Evolutionary conservation across 225 moss, liverwort and hornwort genomes (phyloP), one percentile per base, ranked within the genome.

Genomic region (Climacium dendroides): DNA sequence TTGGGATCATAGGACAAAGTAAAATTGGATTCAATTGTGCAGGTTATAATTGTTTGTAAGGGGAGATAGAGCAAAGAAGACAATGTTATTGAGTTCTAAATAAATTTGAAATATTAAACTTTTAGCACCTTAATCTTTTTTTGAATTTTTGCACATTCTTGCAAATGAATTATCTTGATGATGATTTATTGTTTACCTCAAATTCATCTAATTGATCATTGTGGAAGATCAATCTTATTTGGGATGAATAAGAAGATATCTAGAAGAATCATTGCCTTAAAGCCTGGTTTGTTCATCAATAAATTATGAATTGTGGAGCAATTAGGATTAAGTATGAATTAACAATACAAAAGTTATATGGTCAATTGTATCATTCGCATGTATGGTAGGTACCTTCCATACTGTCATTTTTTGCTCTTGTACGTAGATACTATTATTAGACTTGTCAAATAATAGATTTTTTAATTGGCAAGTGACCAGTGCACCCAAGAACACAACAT

Each of bases 41-140:
- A 0, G 3, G 1, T 41, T 3, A 25, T 5, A 32, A 32, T 48
- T 69, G 7, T 1, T 0, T 0, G 0, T 6, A n/a, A 0, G 22
- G 4, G 7, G 2, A 67, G 22, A 19, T 19, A 65, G 19, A 23
- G 0, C n/a, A n/a, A n/a, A 67, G 37, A 67, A 13, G 23, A 13
- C 22, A 22, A 65, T 66, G 11, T 37, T 23, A 23, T 37, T 67
- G 23, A 67, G 7, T 7, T 67, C 13, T 37, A 37, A 69, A 71
- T 71, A 3, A 26, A 43, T 71, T 0, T 43, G 0, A 15, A 71
- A 43, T 43, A 16, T 43, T 13, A 69, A 39, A 2, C 7, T 2
- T 8, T 70, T 26, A 15, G 5, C 5, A 70, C 41, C 41, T 26
- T 15, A 15, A 16, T 15, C 1, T 0, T 71, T 28, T 71, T 9